Percentiles rank a stretch among this genome's conserved stretches.
Conservation (phyloP, 495 filamentous ascomycete species). For the Neurospora discreta region DNA sequence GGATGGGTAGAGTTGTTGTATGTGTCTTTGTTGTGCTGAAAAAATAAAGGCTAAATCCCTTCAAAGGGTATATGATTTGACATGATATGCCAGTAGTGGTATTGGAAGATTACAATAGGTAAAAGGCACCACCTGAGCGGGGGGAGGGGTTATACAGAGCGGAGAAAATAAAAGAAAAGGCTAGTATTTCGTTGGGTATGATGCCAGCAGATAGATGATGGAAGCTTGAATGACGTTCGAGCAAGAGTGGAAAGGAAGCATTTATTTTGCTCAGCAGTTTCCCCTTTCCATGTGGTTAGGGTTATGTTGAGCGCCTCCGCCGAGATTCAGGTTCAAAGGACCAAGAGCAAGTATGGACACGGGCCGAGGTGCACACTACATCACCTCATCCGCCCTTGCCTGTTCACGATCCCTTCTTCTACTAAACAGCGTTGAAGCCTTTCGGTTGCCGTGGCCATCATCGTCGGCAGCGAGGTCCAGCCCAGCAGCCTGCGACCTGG, state of each 20-base stretch:
- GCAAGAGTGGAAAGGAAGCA: neutral
- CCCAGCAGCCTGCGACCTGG: conserved; percentile 11
- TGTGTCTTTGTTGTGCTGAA: neutral
- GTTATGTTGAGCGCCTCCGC: neutral
- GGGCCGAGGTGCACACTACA: conserved; percentile 19
- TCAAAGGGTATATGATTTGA: neutral
- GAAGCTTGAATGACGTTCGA: neutral
- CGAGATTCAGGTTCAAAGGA: neutral
- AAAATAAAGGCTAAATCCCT: neutral
- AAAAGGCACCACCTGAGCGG: neutral
- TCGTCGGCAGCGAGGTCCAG: conserved; percentile 20
- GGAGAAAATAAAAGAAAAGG: neutral
- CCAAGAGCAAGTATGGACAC: conserved; percentile 11
- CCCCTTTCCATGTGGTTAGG: neutral
- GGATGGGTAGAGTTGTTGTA: neutral
- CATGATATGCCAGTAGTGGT: neutral
- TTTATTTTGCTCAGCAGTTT: neutral
- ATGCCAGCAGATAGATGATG: neutral
- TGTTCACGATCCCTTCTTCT: conserved; percentile 21
- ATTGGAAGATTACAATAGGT: neutral
- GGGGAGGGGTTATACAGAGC: neutral
- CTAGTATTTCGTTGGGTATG: neutral
- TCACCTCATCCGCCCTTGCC: conserved; percentile 19
- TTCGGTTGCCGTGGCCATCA: conserved; percentile 9
- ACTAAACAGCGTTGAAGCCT: conserved; percentile 28